Base-by-base conservation (phyloP, 2,329 filamentous ascomycete species). In the Metarhizium rileyi region DNA sequence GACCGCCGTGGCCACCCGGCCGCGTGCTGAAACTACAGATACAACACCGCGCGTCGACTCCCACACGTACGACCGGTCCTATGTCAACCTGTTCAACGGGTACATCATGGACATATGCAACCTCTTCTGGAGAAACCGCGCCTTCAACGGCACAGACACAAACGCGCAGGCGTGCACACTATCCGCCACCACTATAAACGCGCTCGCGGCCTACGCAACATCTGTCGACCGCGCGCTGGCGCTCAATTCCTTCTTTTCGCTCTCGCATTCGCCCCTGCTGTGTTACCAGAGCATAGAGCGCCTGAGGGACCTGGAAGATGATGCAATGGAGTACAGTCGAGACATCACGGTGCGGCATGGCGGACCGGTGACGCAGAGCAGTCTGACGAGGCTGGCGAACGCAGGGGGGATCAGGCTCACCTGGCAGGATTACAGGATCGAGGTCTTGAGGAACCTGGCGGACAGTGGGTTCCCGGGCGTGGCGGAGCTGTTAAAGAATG, bases 41-140 rank as follows among this genome's bases (percentile, higher is more conserved):
- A 58, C 55, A 25, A 50, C 59, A 18, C 58, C 55, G 18, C 36
- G 46, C 8, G 59, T 69, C 41, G 61, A 68, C 52, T 60, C 64
- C 5, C 63, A 64, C 18, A 63, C 69, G 10, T 84, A 83, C 53
- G 73, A 80, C 26, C 72, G 77, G 40, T 67, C 72, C 28, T 78
- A 84, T 50, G 78, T 89, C 38, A 78, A 81, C 55, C 69, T 76
- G 23, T 90, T 93, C 69, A 95, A 95, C 63, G 84, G 84, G 22
- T 90, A 86, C 62, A 76, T 94, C 28, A 90, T 93, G 81, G 89
- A 95, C 61, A 77, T 90, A 28, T 90, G 87, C 70, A 94, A 94
- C 62, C 81, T 86, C 46, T 65, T 93, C 44, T 94, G 88, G 88
- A 79, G 87, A 8, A 78, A 80, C 22, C 79, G 83, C 12, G 88